Base-by-base conservation (phyloP, 2,329 filamentous ascomycete genomes). In the Claviceps pusilla region DNA sequence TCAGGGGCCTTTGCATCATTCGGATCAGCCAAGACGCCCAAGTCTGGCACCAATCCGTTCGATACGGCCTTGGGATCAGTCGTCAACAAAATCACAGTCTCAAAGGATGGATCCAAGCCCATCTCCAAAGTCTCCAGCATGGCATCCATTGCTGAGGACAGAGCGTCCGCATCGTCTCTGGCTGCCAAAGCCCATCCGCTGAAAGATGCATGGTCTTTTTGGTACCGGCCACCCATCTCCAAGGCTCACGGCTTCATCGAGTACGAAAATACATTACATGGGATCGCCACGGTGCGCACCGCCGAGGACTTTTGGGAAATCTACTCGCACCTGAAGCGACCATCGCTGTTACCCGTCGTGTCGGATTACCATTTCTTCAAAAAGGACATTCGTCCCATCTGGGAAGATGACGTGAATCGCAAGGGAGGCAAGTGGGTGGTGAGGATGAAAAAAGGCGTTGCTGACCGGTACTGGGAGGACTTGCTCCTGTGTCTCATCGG, bases 291-390 rank as follows among this genome's bases (percentile, higher is more conserved):
- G 54, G 87, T 95, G 65, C 78, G 79, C 57, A 89, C 87, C 6
- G 89, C 81, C 51, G 89, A 97, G 71, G 87, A 93, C 56, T 97
- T 98, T 67, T 96, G 89, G 82, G 77, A 81, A 50, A 83, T 95
- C 42, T 97, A 95, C 67, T 76, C 80, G 54, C 89, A 97, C 69
- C 77, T 98, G 50, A 95, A 94, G 73, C 82, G 87, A 33, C 93
- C 94, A 2, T 97, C 90, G 41, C 75, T 79, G 39, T 76, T 98
- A 55, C 91, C 91, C 7, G 84, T 91, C 4, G 91, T 97, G 35
- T 96, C 90, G 29, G 93, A 98, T 71, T 98, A 96, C 67, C 93
- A 98, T 68, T 84, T 98, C 57, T 98, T 98, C 76, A 95, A 93
- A 71, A 89, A 93, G 66, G 91, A 90, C 54, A 90, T 98, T 57